Conservation (phyloP, 2,329 filamentous ascomycete genomes). For the Fusarium nematophilum region DNA sequence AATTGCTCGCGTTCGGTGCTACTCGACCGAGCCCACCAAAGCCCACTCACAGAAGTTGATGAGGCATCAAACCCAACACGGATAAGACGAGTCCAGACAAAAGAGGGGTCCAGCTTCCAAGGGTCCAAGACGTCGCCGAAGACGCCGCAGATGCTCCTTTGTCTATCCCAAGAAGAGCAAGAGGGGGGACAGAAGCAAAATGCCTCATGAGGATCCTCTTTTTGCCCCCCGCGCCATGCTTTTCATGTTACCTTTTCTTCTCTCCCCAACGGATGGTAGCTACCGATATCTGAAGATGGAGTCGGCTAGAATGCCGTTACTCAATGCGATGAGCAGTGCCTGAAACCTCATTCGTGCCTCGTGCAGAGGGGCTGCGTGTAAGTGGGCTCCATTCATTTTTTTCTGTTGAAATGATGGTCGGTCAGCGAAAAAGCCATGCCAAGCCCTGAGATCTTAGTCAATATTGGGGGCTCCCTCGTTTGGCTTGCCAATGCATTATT, state of each 20-base stretch:
- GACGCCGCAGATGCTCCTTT: conserved; percentile 25
- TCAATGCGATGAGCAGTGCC: conserved; percentile 38
- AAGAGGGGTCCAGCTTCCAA: conserved; percentile 28
- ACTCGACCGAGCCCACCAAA: conserved; percentile 31
- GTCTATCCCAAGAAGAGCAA: conserved; percentile 40
- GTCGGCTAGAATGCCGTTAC: conserved; percentile 33
- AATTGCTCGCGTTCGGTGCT: conserved; percentile 37
- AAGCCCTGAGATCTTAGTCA: conserved; percentile 26
- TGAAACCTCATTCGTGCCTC: conserved; percentile 27
- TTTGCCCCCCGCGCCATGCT: conserved; percentile 28
- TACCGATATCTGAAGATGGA: conserved; percentile 29
- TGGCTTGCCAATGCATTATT: not conserved
- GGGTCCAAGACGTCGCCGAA: conserved; percentile 34
- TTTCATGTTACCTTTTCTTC: conserved; percentile 20
- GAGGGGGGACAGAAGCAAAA: conserved; percentile 29
- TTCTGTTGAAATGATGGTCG: conserved; percentile 36
- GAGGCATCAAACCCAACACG: conserved; percentile 15
- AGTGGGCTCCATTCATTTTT: conserved; percentile 23
- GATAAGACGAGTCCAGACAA: conserved; percentile 23
- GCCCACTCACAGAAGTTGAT: not conserved
- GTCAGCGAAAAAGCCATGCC: conserved; percentile 27
- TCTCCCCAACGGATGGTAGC: conserved; percentile 35
- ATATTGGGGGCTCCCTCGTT: conserved; percentile 22
- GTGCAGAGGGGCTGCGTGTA: conserved; percentile 30
- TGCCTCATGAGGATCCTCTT: conserved; percentile 37